Percentiles rank a stretch among this genome's conserved stretches.
phyloP scores from a whole-genome alignment of 768 basidiomycete genomes.

The Mrakia gelida region DNA sequence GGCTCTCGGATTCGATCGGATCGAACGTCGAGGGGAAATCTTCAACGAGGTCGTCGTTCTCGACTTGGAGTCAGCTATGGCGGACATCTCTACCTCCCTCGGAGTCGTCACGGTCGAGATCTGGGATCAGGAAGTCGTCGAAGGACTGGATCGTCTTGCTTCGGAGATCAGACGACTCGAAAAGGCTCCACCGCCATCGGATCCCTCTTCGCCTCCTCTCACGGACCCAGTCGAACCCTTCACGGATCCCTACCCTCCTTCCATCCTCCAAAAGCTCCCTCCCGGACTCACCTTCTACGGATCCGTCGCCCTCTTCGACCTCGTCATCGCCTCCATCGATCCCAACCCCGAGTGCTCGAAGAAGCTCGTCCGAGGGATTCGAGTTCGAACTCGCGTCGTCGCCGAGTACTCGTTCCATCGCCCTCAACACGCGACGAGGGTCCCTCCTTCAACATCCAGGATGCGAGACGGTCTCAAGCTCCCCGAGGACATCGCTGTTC shows the following conservation, averaged over 20 bases:
- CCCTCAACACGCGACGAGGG: slow-evolving; percentile 30
- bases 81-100: slow-evolving; percentile 52
- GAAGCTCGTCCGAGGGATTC: slow-evolving; percentile 65
- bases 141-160: slow-evolving; percentile 54
- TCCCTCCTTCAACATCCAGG: slow-evolving; percentile 21
- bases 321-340: slow-evolving; percentile 73
- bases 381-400: slow-evolving; percentile 54
- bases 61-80: slow-evolving; percentile 34
- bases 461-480: slow-evolving; percentile 49
- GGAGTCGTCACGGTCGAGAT: slow-evolving; percentile 63
- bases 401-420: slow-evolving; percentile 57
- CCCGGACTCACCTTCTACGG: slow-evolving; percentile 57
- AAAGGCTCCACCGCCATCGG: slow-evolving; percentile 40
- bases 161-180: slow-evolving; percentile 22
- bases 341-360: slow-evolving; percentile 66
- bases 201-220: slow-evolving; percentile 33
- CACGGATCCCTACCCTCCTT: background rate
- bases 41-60: slow-evolving; percentile 31
- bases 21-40: too few relatives aligned
- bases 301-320: slow-evolving; percentile 58
- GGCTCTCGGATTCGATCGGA: background rate
- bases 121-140: slow-evolving; percentile 61
- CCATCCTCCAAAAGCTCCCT: slow-evolving; percentile 49
- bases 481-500: slow-evolving; percentile 54
- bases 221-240: background rate